Evolutionary conservation across 257 asterid species (phyloP).

Genomic region (Linderniella brevidens): DNA sequence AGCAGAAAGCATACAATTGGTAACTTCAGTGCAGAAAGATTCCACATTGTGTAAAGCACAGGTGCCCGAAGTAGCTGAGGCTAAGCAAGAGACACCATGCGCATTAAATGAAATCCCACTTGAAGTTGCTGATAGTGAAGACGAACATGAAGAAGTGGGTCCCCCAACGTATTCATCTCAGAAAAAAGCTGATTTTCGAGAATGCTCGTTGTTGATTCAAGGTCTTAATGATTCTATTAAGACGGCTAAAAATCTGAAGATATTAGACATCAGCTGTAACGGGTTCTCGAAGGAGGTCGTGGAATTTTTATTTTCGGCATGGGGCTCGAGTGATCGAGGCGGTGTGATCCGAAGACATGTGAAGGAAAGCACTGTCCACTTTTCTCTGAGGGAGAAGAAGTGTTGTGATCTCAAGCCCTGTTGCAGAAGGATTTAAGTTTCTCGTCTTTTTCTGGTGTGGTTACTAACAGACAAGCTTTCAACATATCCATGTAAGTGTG

Average conservation of each 20-base stretch:
- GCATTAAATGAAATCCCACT: conserved; percentile 18
- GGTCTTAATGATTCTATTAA: conserved; percentile 29
- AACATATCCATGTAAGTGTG: conserved; percentile 18
- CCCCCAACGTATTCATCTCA: conserved; percentile 1
- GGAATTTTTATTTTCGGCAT: conserved; percentile 27
- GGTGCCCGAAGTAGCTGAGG: conserved; percentile 10
- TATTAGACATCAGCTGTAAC: conserved; percentile 57
- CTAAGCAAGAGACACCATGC: conserved; percentile 13
- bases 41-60: conserved; percentile 4
- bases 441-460: too few species aligned
- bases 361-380: conserved; percentile 32
- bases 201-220: conserved; percentile 19
- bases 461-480: conserved; percentile 3
- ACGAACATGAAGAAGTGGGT: conserved; percentile 24
- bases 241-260: conserved; percentile 25
- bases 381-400: conserved; percentile 38
- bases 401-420: conserved; percentile 60
- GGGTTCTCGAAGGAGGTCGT: conserved; percentile 28
- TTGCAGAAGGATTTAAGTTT: conserved; percentile 30
- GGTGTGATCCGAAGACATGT: conserved; percentile 34
- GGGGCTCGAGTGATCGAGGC: conserved; percentile 49
- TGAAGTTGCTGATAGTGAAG: conserved; percentile 84
- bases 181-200: conserved; percentile 1
- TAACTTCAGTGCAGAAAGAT: conserved; percentile 4
- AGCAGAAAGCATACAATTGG: conserved; percentile 8